Conservation (phyloP, 768 basidiomycete genomes). For the Pleurotus giganteus region DNA sequence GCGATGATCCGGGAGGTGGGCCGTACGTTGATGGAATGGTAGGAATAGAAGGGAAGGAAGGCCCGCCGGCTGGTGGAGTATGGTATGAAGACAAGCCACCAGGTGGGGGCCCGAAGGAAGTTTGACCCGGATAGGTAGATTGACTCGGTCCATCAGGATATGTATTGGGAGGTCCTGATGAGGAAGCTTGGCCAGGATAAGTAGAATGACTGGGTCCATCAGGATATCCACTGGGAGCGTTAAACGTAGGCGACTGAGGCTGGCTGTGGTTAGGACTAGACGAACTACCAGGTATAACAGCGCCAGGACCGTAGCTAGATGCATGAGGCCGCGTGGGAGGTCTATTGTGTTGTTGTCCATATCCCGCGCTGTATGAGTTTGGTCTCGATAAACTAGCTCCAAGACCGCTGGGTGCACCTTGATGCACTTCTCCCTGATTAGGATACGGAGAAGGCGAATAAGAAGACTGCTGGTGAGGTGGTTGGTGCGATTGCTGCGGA, state of each 20-base stretch:
- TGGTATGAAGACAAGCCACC: constrained; percentile 16
- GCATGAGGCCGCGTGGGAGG: neutral
- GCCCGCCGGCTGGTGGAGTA: constrained; percentile 11
- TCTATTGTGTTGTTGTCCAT: neutral
- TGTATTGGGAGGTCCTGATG: constrained; percentile 23
- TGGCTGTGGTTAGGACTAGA: neutral
- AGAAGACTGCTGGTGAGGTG: neutral
- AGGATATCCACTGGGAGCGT: constrained; percentile 17
- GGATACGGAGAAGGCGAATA: constrained; percentile 8
- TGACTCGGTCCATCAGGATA: constrained; percentile 11
- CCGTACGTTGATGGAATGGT: constrained; percentile 6
- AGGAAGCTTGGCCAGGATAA: constrained; percentile 13
- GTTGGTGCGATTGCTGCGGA: neutral
- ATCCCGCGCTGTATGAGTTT: constrained; percentile 4
- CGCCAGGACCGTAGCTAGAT: neutral
- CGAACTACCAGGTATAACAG: constrained; percentile 2
- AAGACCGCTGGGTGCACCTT: neutral
- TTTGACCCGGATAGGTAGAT: constrained; percentile 15
- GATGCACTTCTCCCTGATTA: neutral
- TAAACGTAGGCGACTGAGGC: neutral
- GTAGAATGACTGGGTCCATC: constrained; percentile 12
- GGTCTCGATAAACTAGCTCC: constrained; percentile 7
- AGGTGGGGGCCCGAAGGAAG: constrained; percentile 12
- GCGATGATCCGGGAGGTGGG: neutral
- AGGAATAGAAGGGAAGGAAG: constrained; percentile 2